Base-by-base conservation (phyloP, 2,329 filamentous ascomycete species). In the Acephala macrosclerotiorum region DNA sequence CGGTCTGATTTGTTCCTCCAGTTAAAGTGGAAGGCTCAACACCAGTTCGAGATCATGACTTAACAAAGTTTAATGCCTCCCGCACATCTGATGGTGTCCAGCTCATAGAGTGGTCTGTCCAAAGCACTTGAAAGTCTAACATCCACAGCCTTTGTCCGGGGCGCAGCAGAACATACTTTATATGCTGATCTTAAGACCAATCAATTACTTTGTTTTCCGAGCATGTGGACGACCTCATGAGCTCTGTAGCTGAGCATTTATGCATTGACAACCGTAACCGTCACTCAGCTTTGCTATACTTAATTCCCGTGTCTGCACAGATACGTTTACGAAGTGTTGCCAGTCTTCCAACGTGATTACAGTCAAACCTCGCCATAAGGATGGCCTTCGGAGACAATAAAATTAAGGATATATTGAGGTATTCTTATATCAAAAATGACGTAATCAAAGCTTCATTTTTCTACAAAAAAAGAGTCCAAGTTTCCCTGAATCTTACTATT, bases 1-100 rank as follows among this genome's bases (percentile, higher is more conserved):
- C 49, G 14, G 16, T 47, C 42, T 53, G 25, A 53, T 53, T 29
- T 53, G 25, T 11, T 53, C 49, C 22, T 33, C 49, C 26, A 53
- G 22, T 18, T n/a, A 22, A 42, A 42, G n/a, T 18, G n/a, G 40
- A 6, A 42, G 40, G 40, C 16, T 42, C 1, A 49, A 49, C 9
- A 25, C 1, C 45, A 49, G n/a, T 49, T 25, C 45, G 25, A 49
- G 45, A 42, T 42, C 40, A 18, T 42, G 40, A 42, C 18, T n/a
- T 18, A 18, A 18, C n/a, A 18, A n/a, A n/a, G 40, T 2, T 42
- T 16, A 6, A 42, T 42, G n/a, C 2, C 11, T 16, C 4, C n/a
- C 16, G 40, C 16, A n/a, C 40, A 42, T 42, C 40, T 42, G 14
- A 42, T 42, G 7, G 16, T 42, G 16, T 42, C 40, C 2, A 42